Conservation (phyloP, 768 basidiomycete species). For the Lactarius akahatsu region DNA sequence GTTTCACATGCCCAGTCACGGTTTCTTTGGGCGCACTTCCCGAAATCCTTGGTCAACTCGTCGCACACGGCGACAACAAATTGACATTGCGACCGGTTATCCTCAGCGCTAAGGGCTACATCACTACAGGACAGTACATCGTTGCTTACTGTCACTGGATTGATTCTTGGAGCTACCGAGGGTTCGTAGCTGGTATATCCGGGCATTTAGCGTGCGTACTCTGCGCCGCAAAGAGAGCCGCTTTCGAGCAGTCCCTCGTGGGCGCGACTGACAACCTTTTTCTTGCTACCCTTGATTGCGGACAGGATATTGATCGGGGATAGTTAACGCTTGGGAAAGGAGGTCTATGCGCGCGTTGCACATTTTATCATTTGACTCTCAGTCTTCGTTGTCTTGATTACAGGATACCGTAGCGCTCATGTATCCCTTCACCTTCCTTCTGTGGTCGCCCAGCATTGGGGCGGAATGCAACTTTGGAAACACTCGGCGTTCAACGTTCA, state of each 20-base stretch:
- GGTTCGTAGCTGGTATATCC: not conserved
- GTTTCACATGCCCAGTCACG: constrained; percentile 12
- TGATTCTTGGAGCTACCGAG: not conserved
- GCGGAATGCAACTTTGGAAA: constrained; percentile 9
- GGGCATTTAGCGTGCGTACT: not conserved
- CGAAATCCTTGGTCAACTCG: not conserved
- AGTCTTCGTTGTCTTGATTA: constrained; percentile 5
- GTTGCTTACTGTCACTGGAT: not conserved
- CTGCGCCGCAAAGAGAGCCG: not conserved
- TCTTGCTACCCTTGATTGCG: not conserved
- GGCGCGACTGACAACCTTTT: not conserved
- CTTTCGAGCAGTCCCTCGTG: not conserved
- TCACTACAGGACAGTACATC: not conserved
- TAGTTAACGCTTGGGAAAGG: not conserved
- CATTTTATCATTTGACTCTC: not conserved
- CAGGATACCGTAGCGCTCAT: not conserved
- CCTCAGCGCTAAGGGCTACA: constrained; percentile 1
- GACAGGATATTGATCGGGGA: constrained; percentile 1
- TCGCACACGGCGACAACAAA: constrained; percentile 9
- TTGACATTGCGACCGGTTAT: constrained; percentile 10
- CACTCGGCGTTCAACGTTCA: constrained; percentile 1
- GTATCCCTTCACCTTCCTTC: not conserved
- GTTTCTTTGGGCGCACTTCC: not conserved
- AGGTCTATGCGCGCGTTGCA: constrained; percentile 1
- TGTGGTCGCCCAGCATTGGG: not conserved